Evolutionary conservation across 1,139 yeast genomes (phyloP).

Genomic region (Magnusiomyces fungicola): DNA sequence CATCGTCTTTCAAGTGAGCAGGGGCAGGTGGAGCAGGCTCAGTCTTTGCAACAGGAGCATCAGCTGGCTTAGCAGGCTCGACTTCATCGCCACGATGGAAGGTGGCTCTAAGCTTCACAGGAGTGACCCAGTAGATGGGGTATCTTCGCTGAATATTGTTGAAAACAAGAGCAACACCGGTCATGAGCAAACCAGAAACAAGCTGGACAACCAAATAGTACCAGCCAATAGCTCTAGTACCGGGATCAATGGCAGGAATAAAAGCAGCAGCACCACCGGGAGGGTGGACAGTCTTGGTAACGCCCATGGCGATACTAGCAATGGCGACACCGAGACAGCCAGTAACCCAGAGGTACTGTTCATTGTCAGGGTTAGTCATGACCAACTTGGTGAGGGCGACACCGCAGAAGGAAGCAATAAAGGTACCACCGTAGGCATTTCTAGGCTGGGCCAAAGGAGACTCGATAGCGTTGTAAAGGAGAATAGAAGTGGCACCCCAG

Average conservation of each 20-base stretch:
- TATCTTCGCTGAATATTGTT: slow-evolving; percentile 51
- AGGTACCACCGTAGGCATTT: slow-evolving; percentile 51
- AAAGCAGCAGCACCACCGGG: slow-evolving; percentile 72
- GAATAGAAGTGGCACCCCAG: slow-evolving; percentile 57
- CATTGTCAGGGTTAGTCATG: slow-evolving; percentile 24
- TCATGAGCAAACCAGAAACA: slow-evolving; percentile 44
- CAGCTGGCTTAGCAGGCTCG: not conserved
- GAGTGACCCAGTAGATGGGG: slow-evolving; percentile 62
- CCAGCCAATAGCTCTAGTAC: slow-evolving; percentile 52
- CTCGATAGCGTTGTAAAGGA: slow-evolving; percentile 49
- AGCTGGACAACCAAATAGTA: slow-evolving; percentile 57
- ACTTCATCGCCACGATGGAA: not conserved
- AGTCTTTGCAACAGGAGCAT: not conserved
- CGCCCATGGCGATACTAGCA: slow-evolving; percentile 50
- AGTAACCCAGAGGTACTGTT: slow-evolving; percentile 48
- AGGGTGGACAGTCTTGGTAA: slow-evolving; percentile 57
- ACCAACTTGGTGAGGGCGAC: slow-evolving; percentile 51
- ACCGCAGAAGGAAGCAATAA: slow-evolving; percentile 49
- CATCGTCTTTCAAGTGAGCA: not conserved
- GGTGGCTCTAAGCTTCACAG: slow-evolving; percentile 24
- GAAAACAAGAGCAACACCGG: slow-evolving; percentile 47
- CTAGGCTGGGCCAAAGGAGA: slow-evolving; percentile 67
- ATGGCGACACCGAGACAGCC: slow-evolving; percentile 57
- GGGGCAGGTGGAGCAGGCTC: not conserved
- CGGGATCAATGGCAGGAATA: slow-evolving; percentile 46